Evolutionary conservation across 371 early-diverging fungal species (phyloP), one percentile per base, ranked within the genome.

Genomic region (Mortierella sp.): DNA sequence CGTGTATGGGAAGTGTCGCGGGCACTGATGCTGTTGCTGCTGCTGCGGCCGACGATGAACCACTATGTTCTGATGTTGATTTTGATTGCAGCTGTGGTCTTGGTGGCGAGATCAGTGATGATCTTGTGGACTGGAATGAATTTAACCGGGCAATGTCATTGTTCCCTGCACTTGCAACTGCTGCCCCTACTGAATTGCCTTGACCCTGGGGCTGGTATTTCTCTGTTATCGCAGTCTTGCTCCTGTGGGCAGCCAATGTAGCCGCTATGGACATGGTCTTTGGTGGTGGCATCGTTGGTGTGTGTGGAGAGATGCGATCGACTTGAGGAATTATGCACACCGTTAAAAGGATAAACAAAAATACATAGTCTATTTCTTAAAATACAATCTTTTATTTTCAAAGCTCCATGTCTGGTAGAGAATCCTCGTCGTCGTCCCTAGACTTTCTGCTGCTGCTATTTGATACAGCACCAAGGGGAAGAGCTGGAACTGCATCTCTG

Each of bases 171-270:
- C 32, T 43, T n/a, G n/a, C n/a, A n/a, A n/a, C n/a, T n/a, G 44
- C 47, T 51, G 50, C 21, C 7, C 50, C 23, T 19, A 37, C 28
- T 28, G 19, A 17, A 19, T 23, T 15, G 26, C 17, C 44, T 12
- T 31, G 26, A 9, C 19, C 15, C 9, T 44, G 46, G 1, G 58
- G 56, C 28, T 58, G 56, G 49, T 44, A 57, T 30, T 58, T 72
- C 31, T 41, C 42, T 42, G 32, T 41, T 34, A 39, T 60, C 46
- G 32, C 59, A 2, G 60, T 48, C 19, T 59, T 70, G 0, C 28
- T 70, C 17, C 55, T 60, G 32, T 76, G 78, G 7, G 78, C 78
- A 21, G 78, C 78, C 26, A 76, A 32, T 6, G 70, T 76, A n/a
- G 78, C 78, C 17, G 70, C 78, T 30, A 76, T 64, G 12, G 78